phyloP scores from a whole-genome alignment of 1,139 yeast species.

The Hemisphaericaspora xylofermentans region DNA sequence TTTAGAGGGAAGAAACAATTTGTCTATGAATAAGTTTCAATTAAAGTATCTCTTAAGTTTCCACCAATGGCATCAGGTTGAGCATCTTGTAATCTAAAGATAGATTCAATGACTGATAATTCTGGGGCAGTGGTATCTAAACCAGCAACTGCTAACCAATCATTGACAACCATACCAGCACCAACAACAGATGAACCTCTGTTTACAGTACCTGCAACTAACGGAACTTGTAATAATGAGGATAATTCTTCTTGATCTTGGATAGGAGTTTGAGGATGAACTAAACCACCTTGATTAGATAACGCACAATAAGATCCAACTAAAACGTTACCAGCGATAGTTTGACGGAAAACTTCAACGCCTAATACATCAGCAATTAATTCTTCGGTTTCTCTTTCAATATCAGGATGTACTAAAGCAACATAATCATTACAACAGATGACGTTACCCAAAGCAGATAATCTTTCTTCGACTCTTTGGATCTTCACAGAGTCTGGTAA shows the following conservation, averaged over 20 bases:
- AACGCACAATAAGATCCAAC: conserved; percentile 96
- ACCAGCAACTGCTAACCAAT: conserved; percentile 97
- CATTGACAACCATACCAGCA: conserved; percentile 98
- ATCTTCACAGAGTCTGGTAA: conserved; percentile 95
- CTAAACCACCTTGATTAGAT: conserved; percentile 97
- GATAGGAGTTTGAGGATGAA: conserved; percentile 94
- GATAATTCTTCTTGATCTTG: conserved; percentile 98
- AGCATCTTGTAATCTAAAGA: conserved; percentile 87
- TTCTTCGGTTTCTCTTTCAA: conserved; percentile 98
- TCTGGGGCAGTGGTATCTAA: conserved; percentile 98
- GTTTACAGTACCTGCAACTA: conserved; percentile 98
- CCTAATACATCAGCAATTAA: conserved; percentile 98
- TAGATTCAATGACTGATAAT: conserved; percentile 92
- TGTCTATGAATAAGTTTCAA: conserved; percentile 68
- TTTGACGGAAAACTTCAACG: conserved; percentile 98
- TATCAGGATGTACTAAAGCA: conserved; percentile 98
- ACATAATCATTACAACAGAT: conserved; percentile 99
- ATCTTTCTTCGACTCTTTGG: conserved; percentile 96
- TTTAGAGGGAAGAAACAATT: not conserved
- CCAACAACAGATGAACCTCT: conserved; percentile 98
- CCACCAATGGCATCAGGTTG: conserved; percentile 83
- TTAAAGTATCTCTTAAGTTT: conserved; percentile 84
- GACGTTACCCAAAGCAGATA: conserved; percentile 95
- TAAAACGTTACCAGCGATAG: conserved; percentile 95
- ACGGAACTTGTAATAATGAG: conserved; percentile 91